phyloP scores from a whole-genome alignment of 2,329 filamentous ascomycete species.

The Echinosphaeria canescens region DNA sequence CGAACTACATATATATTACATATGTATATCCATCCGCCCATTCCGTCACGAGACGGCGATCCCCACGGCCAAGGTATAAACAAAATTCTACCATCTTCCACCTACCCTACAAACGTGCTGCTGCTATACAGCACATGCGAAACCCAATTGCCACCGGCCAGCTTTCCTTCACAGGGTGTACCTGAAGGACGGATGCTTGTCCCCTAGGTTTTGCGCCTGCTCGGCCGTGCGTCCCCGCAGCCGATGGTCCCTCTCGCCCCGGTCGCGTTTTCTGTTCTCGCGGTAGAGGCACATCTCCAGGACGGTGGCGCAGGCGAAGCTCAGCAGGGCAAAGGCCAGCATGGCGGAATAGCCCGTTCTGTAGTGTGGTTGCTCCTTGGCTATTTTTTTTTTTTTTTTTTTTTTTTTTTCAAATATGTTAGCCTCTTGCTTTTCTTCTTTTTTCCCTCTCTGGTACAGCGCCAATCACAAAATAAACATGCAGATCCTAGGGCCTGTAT shows the following conservation, averaged over 20 bases:
- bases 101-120: no score
- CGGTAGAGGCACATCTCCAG: slow-evolving; percentile 16
- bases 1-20: no score
- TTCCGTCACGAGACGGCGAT: no score
- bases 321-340: slow-evolving; percentile 12
- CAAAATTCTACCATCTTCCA: no score
- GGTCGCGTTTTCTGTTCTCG: slow-evolving; percentile 21
- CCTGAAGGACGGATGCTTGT: slow-evolving; percentile 25
- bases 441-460: no score
- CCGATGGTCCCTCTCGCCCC: slow-evolving; percentile 20
- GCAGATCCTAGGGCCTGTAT: neutral
- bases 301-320: slow-evolving; percentile 11
- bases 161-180: slow-evolving; percentile 16
- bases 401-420: no score
- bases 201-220: slow-evolving; percentile 23
- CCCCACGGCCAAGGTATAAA: no score
- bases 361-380: slow-evolving; percentile 12
- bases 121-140: no score
- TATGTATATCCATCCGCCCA: no score
- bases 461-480: neutral
- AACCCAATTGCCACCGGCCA: no score
- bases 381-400: no score
- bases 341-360: slow-evolving; percentile 13
- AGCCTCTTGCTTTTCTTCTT: no score
- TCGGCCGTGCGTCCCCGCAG: slow-evolving; percentile 14